These are phyloP conservation scores for Saccharomycopsis babjevae DNA, from an alignment of 805 yeast species.

Conservation along the genomic window DNA sequence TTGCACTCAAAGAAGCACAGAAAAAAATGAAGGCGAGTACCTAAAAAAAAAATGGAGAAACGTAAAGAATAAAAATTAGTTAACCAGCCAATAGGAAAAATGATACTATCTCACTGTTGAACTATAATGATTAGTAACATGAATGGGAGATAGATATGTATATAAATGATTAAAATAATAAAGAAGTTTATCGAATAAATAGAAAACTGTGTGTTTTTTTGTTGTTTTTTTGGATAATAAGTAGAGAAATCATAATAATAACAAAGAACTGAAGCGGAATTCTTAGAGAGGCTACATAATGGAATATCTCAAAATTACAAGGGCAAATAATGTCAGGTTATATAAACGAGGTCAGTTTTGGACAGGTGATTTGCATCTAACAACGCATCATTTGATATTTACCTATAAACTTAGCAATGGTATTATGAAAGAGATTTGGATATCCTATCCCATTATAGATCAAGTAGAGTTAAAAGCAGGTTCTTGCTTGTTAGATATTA, in stretches of 20 bases:
- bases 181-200: too few relatives aligned
- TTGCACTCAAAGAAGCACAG: too few relatives aligned
- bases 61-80: too few relatives aligned
- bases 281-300: conserved; percentile 23
- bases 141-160: too few relatives aligned
- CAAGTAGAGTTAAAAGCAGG: conserved; percentile 47
- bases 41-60: too few relatives aligned
- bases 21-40: too few relatives aligned
- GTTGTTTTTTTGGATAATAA: neutral
- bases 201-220: too few relatives aligned
- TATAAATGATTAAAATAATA: too few relatives aligned
- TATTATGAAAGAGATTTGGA: conserved; percentile 65
- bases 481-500: conserved; percentile 30
- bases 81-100: too few relatives aligned
- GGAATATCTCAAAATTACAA: conserved; percentile 49
- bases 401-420: conserved; percentile 24
- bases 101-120: too few relatives aligned
- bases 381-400: conserved; percentile 70
- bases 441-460: conserved; percentile 78
- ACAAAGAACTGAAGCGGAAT: conserved; percentile 16
- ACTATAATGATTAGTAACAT: too few relatives aligned
- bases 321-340: conserved; percentile 41
- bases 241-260: neutral
- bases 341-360: conserved; percentile 46
- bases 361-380: conserved; percentile 56